Base-by-base conservation (phyloP, 306 rosid species). In the Begonia loranthoides region DNA sequence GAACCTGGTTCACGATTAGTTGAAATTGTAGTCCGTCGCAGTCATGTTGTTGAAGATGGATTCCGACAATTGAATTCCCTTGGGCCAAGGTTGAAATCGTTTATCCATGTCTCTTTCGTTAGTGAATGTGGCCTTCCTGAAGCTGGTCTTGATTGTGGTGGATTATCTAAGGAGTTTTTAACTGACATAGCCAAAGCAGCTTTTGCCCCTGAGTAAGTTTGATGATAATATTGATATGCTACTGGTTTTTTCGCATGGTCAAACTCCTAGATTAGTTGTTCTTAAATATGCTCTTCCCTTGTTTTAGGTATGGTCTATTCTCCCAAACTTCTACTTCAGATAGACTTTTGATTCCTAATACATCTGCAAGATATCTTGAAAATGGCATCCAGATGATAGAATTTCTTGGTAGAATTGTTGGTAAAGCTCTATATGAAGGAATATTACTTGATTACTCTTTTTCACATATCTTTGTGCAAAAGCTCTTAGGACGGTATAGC, bases 81-180 rank as follows among this genome's bases (percentile, higher is more conserved):
- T 56, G 94, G 99, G 55, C 66, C 95, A 68, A 90, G 61, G 71
- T 73, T 86, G 67, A 90, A 86, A 65, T 85, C 99, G 57, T 77
- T 92, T 40, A 76, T 90, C 70, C 99, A 86, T 49, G 95, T 90
- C 60, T 85, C 99, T 64, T 90, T 90, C 73, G 92, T 90, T 49
- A 86, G 94, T 81, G 99, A 82, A 76, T 86, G 94, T 67, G 95
- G 95, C 65, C 99, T 90, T 59, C 84, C 81, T 2, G 95, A 90
- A 80, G 99, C 95, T 68, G 95, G 99, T 63, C 79, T 86, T 60
- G 99, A 90, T 76, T 90, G 87, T 65, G 97, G 97, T 64, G 97
- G 97, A 59, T 70, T 90, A 65, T 90, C 97, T 17, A 90, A 90
- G 60, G 97, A 90, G 76, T 82, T 90, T 65, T 64, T 90, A 61